A percentile compares a stretch with the other conserved stretches of the same genome.
These are phyloP conservation scores for Prunus armeniaca DNA, from an alignment of 306 rosid species.

Conservation along the genomic window DNA sequence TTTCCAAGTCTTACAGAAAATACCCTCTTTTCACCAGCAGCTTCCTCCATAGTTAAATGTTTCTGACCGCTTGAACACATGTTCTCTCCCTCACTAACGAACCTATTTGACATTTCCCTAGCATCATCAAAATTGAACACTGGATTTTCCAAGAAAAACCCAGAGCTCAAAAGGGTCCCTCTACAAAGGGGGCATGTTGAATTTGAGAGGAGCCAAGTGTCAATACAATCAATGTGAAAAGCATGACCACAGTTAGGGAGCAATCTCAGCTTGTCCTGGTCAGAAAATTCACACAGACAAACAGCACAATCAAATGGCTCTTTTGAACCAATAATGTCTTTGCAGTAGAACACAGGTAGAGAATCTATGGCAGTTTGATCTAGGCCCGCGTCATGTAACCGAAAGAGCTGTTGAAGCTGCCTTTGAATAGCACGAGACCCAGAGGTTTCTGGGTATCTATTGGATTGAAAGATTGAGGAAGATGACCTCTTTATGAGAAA, in stretches of 20 bases:
- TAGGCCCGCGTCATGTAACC: slow-evolving; percentile 73
- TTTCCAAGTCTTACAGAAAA: slow-evolving; percentile 86
- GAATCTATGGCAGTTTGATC: slow-evolving; percentile 67
- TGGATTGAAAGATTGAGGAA: slow-evolving; percentile 52
- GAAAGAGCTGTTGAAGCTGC: slow-evolving; percentile 85
- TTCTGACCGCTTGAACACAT: slow-evolving; percentile 24
- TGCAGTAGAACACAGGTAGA: slow-evolving; percentile 65
- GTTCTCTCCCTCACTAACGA: slow-evolving; percentile 34
- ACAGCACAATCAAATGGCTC: slow-evolving; percentile 89
- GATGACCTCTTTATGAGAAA: slow-evolving; percentile 47
- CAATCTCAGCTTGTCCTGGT: slow-evolving; percentile 64
- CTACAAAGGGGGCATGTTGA: slow-evolving; percentile 94
- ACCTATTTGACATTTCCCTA: slow-evolving; percentile 28
- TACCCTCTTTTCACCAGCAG: slow-evolving; percentile 41
- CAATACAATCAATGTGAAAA: slow-evolving; percentile 75
- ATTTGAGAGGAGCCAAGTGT: slow-evolving; percentile 85
- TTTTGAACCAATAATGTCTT: slow-evolving; percentile 55
- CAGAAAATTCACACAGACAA: slow-evolving; percentile 66
- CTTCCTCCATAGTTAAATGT: slow-evolving; percentile 30
- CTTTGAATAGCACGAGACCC: slow-evolving; percentile 56
- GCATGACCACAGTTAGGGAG: slow-evolving; percentile 84
- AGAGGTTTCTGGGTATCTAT: slow-evolving; percentile 43
- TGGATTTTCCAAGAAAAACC: slow-evolving; percentile 33
- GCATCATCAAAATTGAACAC: slow-evolving; percentile 24
- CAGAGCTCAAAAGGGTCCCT: slow-evolving; percentile 36